A percentile compares a stretch with the other conserved stretches of the same genome.
phyloP scores from a whole-genome alignment of 1,284 basidiomycete species.

The Golubevia pallescens region DNA sequence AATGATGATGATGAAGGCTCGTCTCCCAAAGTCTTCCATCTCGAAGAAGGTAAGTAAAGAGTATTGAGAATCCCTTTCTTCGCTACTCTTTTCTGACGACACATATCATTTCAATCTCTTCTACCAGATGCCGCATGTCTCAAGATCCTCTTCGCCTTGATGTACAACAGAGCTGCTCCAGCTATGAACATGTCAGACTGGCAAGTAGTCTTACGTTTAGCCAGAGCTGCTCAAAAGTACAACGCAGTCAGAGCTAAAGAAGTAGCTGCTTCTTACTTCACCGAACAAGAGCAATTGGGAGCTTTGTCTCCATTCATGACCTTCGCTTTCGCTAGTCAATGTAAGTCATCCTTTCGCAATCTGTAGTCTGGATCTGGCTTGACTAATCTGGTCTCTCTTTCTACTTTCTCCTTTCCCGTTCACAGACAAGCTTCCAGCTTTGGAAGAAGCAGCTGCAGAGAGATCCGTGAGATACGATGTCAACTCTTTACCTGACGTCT shows the following conservation, averaged over 20 bases:
- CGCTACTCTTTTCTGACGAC: too few species aligned
- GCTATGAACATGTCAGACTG: slow-evolving; percentile 9
- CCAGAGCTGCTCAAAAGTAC: slow-evolving; percentile 16
- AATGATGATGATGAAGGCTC: too few species aligned
- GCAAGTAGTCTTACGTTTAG: slow-evolving; percentile 14
- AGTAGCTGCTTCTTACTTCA: slow-evolving; percentile 12
- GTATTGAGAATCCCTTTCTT: too few species aligned
- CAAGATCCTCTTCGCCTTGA: slow-evolving; percentile 14
- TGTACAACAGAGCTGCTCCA: slow-evolving; percentile 10
- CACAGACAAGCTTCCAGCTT: slow-evolving; percentile 7
- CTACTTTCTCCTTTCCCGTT: neutral
- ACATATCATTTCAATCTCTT: neutral
- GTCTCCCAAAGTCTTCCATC: too few species aligned
- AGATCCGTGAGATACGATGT: slow-evolving; percentile 13
- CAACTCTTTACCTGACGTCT: slow-evolving; percentile 9
- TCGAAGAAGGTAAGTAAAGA: too few species aligned
- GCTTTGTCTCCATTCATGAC: slow-evolving; percentile 16
- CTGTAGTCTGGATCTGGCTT: too few species aligned
- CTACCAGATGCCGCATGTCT: slow-evolving; percentile 7
- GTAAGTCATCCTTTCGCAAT: too few species aligned
- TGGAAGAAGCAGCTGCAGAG: slow-evolving; percentile 15
- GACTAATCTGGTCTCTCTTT: too few species aligned
- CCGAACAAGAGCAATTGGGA: slow-evolving; percentile 13
- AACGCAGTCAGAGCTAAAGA: slow-evolving; percentile 15
- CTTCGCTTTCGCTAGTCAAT: neutral